These are phyloP conservation scores for Echinochloa phyllopogon DNA, from an alignment of 176 grass and related monocot species.

Conservation along the genomic window DNA sequence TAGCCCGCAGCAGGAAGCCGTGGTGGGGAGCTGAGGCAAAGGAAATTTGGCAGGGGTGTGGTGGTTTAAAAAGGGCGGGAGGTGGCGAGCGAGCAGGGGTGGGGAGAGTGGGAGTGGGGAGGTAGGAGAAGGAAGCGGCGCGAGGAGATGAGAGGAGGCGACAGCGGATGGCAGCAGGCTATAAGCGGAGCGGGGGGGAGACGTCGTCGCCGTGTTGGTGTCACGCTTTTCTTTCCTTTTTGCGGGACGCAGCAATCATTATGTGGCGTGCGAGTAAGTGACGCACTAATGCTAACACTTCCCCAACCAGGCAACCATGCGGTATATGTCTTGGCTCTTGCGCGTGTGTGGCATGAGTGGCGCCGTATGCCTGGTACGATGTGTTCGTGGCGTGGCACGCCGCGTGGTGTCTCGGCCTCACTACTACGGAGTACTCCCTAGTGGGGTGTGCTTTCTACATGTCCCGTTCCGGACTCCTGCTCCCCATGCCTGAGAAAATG, in stretches of 20 bases:
- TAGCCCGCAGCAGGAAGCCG: constrained; percentile 15
- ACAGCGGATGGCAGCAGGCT: neutral
- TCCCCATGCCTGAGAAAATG: neutral
- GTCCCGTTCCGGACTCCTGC: constrained; percentile 4
- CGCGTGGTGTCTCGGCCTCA: constrained; percentile 16
- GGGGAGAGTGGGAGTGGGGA: neutral
- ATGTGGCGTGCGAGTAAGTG: constrained; percentile 42
- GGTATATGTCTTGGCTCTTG: neutral
- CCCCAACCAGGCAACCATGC: neutral
- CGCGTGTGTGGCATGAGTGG: neutral
- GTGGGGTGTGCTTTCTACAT: neutral
- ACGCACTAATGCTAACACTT: constrained; percentile 41
- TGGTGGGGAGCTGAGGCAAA: constrained; percentile 46
- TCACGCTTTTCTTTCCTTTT: constrained; percentile 12
- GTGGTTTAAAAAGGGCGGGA: constrained; percentile 69
- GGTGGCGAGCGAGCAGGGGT: constrained; percentile 45
- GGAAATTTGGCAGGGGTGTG: constrained; percentile 43
- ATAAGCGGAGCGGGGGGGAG: neutral
- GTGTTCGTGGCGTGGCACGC: constrained; percentile 2
- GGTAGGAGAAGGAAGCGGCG: constrained; percentile 17
- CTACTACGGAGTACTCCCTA: neutral
- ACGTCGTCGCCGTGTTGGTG: constrained; percentile 29
- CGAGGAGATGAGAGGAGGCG: neutral
- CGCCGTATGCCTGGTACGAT: neutral
- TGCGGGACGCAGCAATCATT: constrained; percentile 29